phyloP scores from a whole-genome alignment of 768 basidiomycete genomes.

The Phylloporus sp. region DNA sequence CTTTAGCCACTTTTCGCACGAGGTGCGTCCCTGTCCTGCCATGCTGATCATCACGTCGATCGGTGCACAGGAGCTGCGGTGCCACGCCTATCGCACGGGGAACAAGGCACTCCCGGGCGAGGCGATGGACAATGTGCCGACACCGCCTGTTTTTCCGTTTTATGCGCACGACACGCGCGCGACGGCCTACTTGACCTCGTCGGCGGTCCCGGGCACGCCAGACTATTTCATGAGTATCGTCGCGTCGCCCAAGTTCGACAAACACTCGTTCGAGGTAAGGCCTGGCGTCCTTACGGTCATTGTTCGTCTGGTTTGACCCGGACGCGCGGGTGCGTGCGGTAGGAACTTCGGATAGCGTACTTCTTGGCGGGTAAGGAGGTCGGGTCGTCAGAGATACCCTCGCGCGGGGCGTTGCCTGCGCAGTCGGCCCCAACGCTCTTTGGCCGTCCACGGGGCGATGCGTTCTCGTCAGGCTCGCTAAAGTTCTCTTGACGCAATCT shows the following conservation, averaged over 20 bases:
- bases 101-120: slow-evolving; percentile 21
- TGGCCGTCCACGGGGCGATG: slow-evolving; percentile 32
- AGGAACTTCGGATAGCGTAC: slow-evolving; percentile 53
- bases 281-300: no score
- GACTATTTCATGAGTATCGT: slow-evolving; percentile 38
- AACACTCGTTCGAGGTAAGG: slow-evolving; percentile 49
- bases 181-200: slow-evolving; percentile 21
- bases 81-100: slow-evolving; percentile 38
- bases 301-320: neutral
- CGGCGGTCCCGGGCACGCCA: slow-evolving; percentile 6
- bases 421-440: slow-evolving; percentile 22
- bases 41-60: slow-evolving; percentile 15
- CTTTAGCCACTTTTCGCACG: slow-evolving; percentile 37
- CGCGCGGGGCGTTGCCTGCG: slow-evolving; percentile 22
- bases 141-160: slow-evolving; percentile 10
- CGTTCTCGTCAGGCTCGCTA: slow-evolving; percentile 25
- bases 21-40: slow-evolving; percentile 34
- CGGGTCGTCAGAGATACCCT: slow-evolving; percentile 36
- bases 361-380: slow-evolving; percentile 42
- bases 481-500: slow-evolving; percentile 14
- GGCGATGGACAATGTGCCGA: neutral
- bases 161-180: slow-evolving; percentile 23
- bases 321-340: neutral
- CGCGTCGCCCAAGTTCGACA: slow-evolving; percentile 34
- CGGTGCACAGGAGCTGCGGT: slow-evolving; percentile 41